phyloP scores from a whole-genome alignment of 441 rosid genomes.

The Rhodomyrtus psidioides region DNA sequence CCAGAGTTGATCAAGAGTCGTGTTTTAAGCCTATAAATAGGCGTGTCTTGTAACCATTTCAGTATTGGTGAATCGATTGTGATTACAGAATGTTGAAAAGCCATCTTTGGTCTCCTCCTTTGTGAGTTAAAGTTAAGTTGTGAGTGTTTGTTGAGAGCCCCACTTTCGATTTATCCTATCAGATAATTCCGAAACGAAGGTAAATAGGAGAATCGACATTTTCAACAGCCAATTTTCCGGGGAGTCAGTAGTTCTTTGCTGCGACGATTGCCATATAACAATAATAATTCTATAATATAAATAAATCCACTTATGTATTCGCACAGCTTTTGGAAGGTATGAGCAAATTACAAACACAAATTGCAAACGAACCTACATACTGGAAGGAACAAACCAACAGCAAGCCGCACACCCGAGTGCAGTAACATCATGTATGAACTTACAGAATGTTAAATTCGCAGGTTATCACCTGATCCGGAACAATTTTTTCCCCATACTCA shows the following conservation, averaged over 20 bases:
- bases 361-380: slow-evolving; percentile 18
- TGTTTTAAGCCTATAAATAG: too few species aligned
- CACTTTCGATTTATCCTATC: too few species aligned
- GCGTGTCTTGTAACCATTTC: too few species aligned
- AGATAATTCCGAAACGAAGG: background rate
- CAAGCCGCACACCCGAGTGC: slow-evolving; percentile 2
- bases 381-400: slow-evolving; percentile 7
- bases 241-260: background rate
- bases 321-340: slow-evolving; percentile 1
- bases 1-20: too few species aligned
- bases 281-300: background rate
- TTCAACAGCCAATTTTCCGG: background rate
- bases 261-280: background rate
- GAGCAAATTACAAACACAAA: slow-evolving; percentile 7
- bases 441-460: background rate
- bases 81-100: too few species aligned
- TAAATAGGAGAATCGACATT: background rate
- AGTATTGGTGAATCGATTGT: too few species aligned
- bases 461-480: background rate
- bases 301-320: background rate
- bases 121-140: too few species aligned
- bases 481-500: background rate
- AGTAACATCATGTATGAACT: slow-evolving; percentile 7
- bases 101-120: too few species aligned
- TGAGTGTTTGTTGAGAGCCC: too few species aligned